Evolutionary conservation across 2,329 filamentous ascomycete genomes (phyloP), one percentile per base, ranked within the genome.

Genomic region (Calonectria leucothoes): DNA sequence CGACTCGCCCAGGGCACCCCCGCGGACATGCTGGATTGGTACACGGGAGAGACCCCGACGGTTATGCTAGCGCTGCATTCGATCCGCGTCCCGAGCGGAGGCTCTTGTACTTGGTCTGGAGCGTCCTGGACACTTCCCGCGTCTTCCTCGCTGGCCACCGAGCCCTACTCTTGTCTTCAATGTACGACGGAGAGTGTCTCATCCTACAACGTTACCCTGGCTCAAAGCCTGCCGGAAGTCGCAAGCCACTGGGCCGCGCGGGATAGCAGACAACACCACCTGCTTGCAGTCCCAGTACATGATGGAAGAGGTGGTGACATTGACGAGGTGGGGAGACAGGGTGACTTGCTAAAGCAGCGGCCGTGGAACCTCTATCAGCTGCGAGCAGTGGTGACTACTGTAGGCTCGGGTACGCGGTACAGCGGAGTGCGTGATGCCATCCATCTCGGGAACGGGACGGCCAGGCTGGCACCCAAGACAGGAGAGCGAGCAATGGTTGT

Each of bases 61-160:
- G 27, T 23, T 39, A n/a, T 51, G 31, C 29, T 77, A 73, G 77
- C 76, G 74, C 76, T 75, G 12, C 55, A 37, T 39, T 61, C 23
- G 55, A 61, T 37, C 55, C 35, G 55, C 35, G 55, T 27, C 39
- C 55, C 15, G 12, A n/a, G 31, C 51, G 45, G 39, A 48, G 52
- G 51, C 20, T 66, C 49, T 17, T 51, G 57, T 70, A 66, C 71
- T 76, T 71, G 35, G 27, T 14, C 33, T 79, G 71, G 72, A 20
- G 72, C 69, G 69, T 70, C 33, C 64, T 39, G 42, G 33, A 37
- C 35, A 66, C 57, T 69, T 70, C 67, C 70, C 61, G 64, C 59
- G 48, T 25, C 45, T 64, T 70, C 65, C 71, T 70, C 66, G 59
- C 51, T 27, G 25, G 35, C 49, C 52, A 65, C 68, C 66, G 67